Percentiles rank a stretch among this genome's conserved stretches.
Conservation (phyloP, 768 basidiomycete genomes). For the Ramaria sp. region DNA sequence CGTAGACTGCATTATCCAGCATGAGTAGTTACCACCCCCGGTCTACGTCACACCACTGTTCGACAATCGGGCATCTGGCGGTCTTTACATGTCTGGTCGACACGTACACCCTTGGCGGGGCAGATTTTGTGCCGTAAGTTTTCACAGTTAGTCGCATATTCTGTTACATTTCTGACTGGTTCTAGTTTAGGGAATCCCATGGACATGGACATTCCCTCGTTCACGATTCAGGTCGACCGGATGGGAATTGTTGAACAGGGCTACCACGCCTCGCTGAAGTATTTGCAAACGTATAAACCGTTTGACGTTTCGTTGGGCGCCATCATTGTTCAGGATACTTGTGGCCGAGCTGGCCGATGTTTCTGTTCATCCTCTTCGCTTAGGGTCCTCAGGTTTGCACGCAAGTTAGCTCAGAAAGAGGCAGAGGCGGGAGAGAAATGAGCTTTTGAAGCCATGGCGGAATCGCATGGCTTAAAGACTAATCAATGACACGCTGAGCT, state of each 20-base stretch:
- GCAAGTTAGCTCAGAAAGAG: constrained; percentile 15
- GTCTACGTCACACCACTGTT: constrained; percentile 34
- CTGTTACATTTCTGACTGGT: neutral
- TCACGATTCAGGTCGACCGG: constrained; percentile 27
- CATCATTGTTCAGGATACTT: too few species aligned
- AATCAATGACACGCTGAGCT: too few species aligned
- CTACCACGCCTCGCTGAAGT: too few species aligned
- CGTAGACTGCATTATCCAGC: constrained; percentile 18
- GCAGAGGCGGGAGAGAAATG: too few species aligned
- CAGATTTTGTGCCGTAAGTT: constrained; percentile 48
- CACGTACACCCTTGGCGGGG: constrained; percentile 59
- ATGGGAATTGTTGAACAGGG: too few species aligned
- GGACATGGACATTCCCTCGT: constrained; percentile 48
- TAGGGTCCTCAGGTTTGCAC: constrained; percentile 17
- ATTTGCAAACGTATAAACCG: constrained; percentile 36
- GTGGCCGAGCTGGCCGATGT: constrained; percentile 43
- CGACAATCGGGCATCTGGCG: constrained; percentile 44
- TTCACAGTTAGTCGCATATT: constrained; percentile 2
- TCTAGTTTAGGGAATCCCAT: constrained; percentile 32
- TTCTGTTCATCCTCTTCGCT: constrained; percentile 36
- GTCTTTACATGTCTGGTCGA: constrained; percentile 56
- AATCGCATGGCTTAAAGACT: too few species aligned
- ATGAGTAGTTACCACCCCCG: constrained; percentile 22
- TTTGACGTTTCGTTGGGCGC: constrained; percentile 52
- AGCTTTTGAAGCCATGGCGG: too few species aligned